phyloP scores from a whole-genome alignment of 345 rosid species.

The Toxicodendron radicans region DNA sequence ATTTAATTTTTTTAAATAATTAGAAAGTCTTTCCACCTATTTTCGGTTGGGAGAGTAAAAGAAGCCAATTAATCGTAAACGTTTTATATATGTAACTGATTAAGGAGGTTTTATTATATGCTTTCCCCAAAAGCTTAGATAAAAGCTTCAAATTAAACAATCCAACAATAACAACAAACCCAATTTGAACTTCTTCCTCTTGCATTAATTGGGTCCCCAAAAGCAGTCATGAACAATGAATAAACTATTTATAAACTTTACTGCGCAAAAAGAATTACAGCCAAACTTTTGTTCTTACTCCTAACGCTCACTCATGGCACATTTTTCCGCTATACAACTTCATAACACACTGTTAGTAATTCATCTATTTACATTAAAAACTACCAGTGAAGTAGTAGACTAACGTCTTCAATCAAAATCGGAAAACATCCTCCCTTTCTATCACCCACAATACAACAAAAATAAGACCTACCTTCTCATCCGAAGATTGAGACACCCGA shows the following conservation, averaged over 20 bases:
- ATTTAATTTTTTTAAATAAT: too few species aligned
- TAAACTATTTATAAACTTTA: conserved; percentile 7
- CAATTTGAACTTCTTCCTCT: too few species aligned
- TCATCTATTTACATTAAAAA: conserved; percentile 39
- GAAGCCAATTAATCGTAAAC: too few species aligned
- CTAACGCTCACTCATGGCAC: conserved; percentile 16
- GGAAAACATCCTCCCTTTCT: conserved; percentile 19
- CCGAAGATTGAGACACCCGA: conserved; percentile 5
- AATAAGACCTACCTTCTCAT: conserved; percentile 10
- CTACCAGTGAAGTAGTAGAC: not conserved
- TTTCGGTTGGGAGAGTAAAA: too few species aligned
- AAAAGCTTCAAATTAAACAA: too few species aligned
- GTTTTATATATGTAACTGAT: too few species aligned
- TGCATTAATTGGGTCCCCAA: too few species aligned
- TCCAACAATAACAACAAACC: too few species aligned
- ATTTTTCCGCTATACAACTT: conserved; percentile 40
- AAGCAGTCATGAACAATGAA: too few species aligned
- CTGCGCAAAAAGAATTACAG: conserved; percentile 27
- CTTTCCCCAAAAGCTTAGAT: too few species aligned
- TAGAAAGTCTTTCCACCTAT: too few species aligned
- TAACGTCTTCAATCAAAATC: conserved; percentile 20
- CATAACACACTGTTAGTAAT: conserved; percentile 26
- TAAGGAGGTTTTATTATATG: too few species aligned
- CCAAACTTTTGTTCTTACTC: conserved; percentile 14
- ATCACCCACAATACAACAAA: conserved; percentile 30